phyloP scores from a whole-genome alignment of 805 yeast species.

The Candida verbasci region DNA sequence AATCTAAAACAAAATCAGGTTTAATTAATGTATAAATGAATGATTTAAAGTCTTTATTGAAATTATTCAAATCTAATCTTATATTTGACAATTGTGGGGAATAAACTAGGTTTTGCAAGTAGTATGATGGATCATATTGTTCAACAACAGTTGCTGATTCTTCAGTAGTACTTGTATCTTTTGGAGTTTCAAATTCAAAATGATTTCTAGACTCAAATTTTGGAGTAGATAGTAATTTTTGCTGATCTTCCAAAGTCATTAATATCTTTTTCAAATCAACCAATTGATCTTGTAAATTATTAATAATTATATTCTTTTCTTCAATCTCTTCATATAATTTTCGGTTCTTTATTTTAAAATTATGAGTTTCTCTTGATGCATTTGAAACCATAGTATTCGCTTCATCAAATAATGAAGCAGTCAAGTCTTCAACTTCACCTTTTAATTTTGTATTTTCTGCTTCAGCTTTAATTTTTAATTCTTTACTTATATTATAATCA shows the following conservation, averaged over 20 bases:
- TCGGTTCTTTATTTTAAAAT: slow-evolving; percentile 53
- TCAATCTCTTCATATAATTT: slow-evolving; percentile 48
- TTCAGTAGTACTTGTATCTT: background rate
- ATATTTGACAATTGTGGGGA: slow-evolving; percentile 33
- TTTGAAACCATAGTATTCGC: slow-evolving; percentile 82
- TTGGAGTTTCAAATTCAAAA: slow-evolving; percentile 1
- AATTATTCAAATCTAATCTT: slow-evolving; percentile 43
- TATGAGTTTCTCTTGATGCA: slow-evolving; percentile 66
- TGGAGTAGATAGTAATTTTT: slow-evolving; percentile 11
- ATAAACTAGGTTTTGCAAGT: slow-evolving; percentile 21
- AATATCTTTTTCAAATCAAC: slow-evolving; percentile 59
- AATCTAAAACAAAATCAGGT: slow-evolving; percentile 33
- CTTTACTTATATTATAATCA: slow-evolving; percentile 15
- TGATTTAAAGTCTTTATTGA: slow-evolving; percentile 39
- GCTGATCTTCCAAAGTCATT: slow-evolving; percentile 48
- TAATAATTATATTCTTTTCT: slow-evolving; percentile 68
- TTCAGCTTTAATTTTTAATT: slow-evolving; percentile 46
- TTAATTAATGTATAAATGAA: slow-evolving; percentile 31
- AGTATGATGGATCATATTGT: slow-evolving; percentile 11
- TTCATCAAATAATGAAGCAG: slow-evolving; percentile 73
- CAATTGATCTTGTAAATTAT: slow-evolving; percentile 62
- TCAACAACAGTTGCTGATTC: background rate
- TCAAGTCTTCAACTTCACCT: slow-evolving; percentile 74
- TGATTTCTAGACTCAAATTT: slow-evolving; percentile 8
- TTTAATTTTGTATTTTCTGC: slow-evolving; percentile 56